phyloP scores from a whole-genome alignment of 768 basidiomycete genomes.

The Terana coerulea region DNA sequence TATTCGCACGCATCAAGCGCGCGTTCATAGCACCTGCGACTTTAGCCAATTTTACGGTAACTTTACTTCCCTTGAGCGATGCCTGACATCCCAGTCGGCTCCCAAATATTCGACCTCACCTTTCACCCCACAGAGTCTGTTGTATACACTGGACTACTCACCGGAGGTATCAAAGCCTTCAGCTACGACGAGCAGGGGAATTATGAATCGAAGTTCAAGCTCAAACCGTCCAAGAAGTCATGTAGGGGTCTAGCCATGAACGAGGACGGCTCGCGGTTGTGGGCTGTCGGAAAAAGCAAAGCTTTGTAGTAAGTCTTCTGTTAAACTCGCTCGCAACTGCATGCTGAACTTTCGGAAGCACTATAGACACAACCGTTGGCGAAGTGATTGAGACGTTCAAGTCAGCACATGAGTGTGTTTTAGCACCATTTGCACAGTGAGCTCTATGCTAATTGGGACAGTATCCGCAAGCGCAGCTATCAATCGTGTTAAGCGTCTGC shows the following conservation, averaged over 20 bases:
- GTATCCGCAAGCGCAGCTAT: constrained; percentile 61
- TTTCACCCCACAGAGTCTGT: constrained; percentile 75
- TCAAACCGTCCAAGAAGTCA: constrained; percentile 78
- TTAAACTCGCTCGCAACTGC: constrained; percentile 7
- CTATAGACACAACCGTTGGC: constrained; percentile 22
- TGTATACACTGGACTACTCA: constrained; percentile 77
- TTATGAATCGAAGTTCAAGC: constrained; percentile 50
- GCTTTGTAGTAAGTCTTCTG: constrained; percentile 61
- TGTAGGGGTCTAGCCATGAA: constrained; percentile 71
- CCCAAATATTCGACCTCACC: constrained; percentile 84
- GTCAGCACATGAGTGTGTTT: constrained; percentile 29
- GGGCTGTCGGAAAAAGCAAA: constrained; percentile 80
- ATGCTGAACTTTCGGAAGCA: constrained; percentile 25
- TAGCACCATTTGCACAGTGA: constrained; percentile 1
- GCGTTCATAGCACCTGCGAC: too few relatives aligned
- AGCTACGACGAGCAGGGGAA: constrained; percentile 70
- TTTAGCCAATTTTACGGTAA: too few relatives aligned
- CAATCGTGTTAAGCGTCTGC: constrained; percentile 75
- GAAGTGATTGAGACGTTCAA: constrained; percentile 21
- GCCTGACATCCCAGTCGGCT: constrained; percentile 65
- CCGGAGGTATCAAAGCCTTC: constrained; percentile 81
- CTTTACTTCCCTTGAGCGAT: constrained; percentile 26
- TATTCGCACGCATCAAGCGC: too few relatives aligned
- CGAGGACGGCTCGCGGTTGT: constrained; percentile 65
- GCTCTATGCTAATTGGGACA: constrained; percentile 13